Conservation (phyloP, 2,329 filamentous ascomycete genomes). For the Fusarium aywerte region DNA sequence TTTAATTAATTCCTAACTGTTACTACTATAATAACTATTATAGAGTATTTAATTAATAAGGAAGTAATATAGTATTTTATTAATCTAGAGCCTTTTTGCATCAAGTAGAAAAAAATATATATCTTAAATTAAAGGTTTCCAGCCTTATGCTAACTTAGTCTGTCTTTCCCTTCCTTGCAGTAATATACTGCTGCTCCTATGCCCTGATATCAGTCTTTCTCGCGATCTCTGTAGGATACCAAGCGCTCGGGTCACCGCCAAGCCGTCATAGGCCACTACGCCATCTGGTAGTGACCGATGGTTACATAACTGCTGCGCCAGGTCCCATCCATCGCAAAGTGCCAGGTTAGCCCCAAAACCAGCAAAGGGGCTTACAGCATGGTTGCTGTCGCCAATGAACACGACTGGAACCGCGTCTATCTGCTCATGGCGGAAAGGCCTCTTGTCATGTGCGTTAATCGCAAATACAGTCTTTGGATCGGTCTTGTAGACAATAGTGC, state of each 20-base stretch:
- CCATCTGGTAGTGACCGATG: constrained; percentile 43
- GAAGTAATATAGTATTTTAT: too few relatives aligned
- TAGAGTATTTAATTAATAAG: too few relatives aligned
- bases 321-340: constrained; percentile 58
- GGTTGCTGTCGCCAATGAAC: constrained; percentile 63
- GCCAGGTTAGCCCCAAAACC: constrained; percentile 62
- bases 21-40: too few relatives aligned
- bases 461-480: constrained; percentile 52
- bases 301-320: constrained; percentile 55
- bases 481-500: constrained; percentile 53
- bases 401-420: constrained; percentile 48
- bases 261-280: constrained; percentile 50
- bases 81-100: too few relatives aligned
- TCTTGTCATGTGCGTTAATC: constrained; percentile 58
- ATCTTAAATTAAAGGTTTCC: too few relatives aligned
- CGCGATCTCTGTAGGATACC: constrained; percentile 42
- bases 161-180: not conserved
- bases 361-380: constrained; percentile 61
- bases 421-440: constrained; percentile 54
- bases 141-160: not conserved
- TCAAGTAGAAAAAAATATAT: too few relatives aligned
- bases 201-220: constrained; percentile 38
- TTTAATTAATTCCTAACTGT: too few relatives aligned
- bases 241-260: constrained; percentile 51
- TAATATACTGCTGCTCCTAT: constrained; percentile 14